Percentiles rank a stretch among this genome's conserved stretches.
Conservation (phyloP, 306 rosid genomes). For the Castanea crenata region DNA sequence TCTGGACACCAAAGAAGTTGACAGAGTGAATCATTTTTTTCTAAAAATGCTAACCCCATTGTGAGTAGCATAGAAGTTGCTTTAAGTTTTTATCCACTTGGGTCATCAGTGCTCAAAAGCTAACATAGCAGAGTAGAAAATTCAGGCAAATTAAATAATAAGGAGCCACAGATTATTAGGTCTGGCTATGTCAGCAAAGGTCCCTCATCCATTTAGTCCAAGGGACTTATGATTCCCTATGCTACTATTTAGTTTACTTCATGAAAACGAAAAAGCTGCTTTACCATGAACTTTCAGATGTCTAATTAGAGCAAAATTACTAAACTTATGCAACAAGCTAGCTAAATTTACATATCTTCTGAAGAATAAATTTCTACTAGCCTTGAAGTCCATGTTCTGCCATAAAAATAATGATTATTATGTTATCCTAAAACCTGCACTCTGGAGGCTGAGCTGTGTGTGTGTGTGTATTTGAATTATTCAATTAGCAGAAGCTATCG, state of each 20-base stretch:
- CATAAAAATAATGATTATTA: background rate
- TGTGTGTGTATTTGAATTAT: background rate
- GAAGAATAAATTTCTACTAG: background rate
- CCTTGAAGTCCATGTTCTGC: background rate
- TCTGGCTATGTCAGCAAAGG: background rate
- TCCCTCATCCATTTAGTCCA: background rate
- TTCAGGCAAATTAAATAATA: background rate
- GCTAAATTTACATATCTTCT: background rate
- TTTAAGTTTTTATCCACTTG: background rate
- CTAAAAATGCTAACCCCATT: background rate
- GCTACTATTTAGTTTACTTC: background rate
- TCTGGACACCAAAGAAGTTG: slow-evolving; percentile 2
- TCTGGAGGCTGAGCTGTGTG: background rate
- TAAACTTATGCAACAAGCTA: background rate
- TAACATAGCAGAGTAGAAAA: background rate
- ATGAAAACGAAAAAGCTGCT: background rate
- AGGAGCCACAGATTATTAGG: background rate
- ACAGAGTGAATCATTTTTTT: background rate
- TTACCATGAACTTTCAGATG: background rate
- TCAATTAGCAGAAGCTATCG: background rate
- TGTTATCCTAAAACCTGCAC: background rate
- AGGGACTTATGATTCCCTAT: background rate
- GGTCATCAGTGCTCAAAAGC: background rate
- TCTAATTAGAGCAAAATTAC: background rate
- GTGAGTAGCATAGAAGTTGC: background rate